Conservation (phyloP, 2,329 filamentous ascomycete genomes). For the Cordyceps cicadae region DNA sequence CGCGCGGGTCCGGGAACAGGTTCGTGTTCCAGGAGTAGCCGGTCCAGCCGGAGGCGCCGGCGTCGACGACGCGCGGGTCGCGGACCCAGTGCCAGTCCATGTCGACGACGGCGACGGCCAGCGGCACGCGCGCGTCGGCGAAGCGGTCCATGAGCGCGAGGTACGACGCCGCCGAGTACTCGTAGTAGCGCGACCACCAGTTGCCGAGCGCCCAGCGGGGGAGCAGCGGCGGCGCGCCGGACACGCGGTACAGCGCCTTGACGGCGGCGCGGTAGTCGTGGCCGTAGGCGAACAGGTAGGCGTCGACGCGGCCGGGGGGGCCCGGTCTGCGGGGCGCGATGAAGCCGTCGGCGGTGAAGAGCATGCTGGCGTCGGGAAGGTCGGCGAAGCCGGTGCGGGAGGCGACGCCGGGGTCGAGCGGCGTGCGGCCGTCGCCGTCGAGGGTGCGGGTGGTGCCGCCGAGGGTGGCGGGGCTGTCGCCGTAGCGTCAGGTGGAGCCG, state of each 20-base stretch:
- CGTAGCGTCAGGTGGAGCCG: conserved; percentile 40
- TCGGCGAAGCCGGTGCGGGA: conserved; percentile 41
- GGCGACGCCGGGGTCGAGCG: conserved; percentile 42
- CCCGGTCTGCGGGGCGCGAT: conserved; percentile 39
- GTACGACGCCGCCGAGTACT: conserved; percentile 48
- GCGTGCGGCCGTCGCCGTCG: conserved; percentile 35
- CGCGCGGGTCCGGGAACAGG: conserved; percentile 39
- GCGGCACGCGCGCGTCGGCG: conserved; percentile 39
- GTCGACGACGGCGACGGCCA: conserved; percentile 53
- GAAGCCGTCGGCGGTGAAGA: conserved; percentile 46
- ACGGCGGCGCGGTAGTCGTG: conserved; percentile 47
- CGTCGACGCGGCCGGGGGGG: conserved; percentile 39
- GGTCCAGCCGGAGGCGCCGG: conserved; percentile 26
- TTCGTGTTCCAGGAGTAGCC: conserved; percentile 54
- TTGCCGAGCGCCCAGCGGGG: conserved; percentile 54
- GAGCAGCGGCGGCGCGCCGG: conserved; percentile 46
- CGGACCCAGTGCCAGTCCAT: conserved; percentile 59
- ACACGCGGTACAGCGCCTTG: conserved; percentile 45
- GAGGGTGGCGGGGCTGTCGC: conserved; percentile 32
- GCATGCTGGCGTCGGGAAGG: conserved; percentile 49
- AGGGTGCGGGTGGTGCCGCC: conserved; percentile 46
- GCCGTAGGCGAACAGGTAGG: conserved; percentile 53
- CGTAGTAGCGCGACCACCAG: conserved; percentile 59
- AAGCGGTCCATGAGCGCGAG: conserved; percentile 50
- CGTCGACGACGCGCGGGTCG: conserved; percentile 33